Evolutionary conservation across 106 monocot species (phyloP).

Genomic region (Dioscorea dumetorum): DNA sequence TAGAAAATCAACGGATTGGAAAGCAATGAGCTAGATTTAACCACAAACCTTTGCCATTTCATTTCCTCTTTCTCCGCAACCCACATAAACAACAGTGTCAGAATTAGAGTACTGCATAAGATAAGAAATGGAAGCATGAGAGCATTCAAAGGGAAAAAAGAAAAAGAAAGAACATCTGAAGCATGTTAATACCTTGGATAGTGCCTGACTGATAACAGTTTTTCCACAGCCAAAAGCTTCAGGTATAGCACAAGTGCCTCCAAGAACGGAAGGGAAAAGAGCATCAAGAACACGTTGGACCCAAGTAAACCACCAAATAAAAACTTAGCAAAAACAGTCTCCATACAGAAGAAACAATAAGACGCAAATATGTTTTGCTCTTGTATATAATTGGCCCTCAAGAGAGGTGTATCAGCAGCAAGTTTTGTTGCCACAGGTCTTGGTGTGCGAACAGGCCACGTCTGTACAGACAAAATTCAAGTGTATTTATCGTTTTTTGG

Average conservation of each 20-base stretch:
- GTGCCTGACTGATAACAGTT: constrained; percentile 99
- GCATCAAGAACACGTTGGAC: constrained; percentile 97
- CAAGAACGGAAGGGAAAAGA: constrained; percentile 95
- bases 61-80: constrained; percentile 99
- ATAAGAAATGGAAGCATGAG: not conserved
- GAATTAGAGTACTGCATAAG: constrained; percentile 91
- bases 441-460: constrained; percentile 95
- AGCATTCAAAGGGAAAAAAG: not conserved
- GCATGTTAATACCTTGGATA: constrained; percentile 68
- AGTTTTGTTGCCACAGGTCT: constrained; percentile 93
- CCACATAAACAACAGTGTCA: constrained; percentile 96
- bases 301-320: not conserved
- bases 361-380: too few relatives aligned
- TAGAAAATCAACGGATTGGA: too few relatives aligned
- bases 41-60: constrained; percentile 94
- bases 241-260: constrained; percentile 99
- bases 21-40: not conserved
- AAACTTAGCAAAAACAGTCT: not conserved
- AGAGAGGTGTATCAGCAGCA: constrained; percentile 95
- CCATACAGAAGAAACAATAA: not conserved
- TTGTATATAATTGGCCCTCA: constrained; percentile 72
- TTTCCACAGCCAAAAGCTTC: constrained; percentile 99
- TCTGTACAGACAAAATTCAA: constrained; percentile 30
- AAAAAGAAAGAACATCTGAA: not conserved
- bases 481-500: too few relatives aligned